These are phyloP conservation scores for Vanrija humicola DNA, from an alignment of 1,284 basidiomycete genomes.

Conservation along the genomic window DNA sequence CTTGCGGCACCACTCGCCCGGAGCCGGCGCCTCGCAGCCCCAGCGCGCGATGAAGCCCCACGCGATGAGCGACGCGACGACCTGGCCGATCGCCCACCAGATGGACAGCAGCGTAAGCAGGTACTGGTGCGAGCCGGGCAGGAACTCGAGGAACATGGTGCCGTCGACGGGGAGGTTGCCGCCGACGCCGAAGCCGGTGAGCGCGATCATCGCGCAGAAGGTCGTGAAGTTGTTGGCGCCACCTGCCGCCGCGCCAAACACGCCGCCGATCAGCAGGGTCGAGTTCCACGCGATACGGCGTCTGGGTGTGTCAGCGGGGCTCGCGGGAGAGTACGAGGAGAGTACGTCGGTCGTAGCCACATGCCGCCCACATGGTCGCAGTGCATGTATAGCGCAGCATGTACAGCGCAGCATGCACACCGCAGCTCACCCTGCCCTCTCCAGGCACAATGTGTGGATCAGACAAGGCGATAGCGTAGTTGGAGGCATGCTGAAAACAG, in stretches of 20 bases:
- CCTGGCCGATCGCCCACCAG: constrained; percentile 61
- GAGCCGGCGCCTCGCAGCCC: constrained; percentile 6
- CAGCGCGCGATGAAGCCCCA: constrained; percentile 28
- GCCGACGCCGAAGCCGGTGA: constrained; percentile 58
- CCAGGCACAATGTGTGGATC: no score
- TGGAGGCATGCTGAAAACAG: no score
- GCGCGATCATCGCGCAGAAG: constrained; percentile 31
- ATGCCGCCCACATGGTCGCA: no score
- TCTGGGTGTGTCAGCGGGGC: constrained; percentile 31
- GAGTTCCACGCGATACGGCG: constrained; percentile 59
- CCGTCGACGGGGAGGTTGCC: constrained; percentile 61
- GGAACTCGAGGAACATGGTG: constrained; percentile 58
- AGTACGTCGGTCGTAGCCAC: no score
- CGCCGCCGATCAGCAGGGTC: constrained; percentile 58
- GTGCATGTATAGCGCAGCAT: background rate
- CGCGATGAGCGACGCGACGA: constrained; percentile 54
- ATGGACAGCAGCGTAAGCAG: constrained; percentile 62
- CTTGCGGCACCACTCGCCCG: constrained; percentile 47
- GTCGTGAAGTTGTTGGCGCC: constrained; percentile 56
- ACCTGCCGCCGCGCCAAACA: constrained; percentile 61
- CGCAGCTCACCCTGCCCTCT: no score
- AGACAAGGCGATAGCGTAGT: no score
- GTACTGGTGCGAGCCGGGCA: constrained; percentile 59
- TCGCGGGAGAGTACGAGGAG: background rate
- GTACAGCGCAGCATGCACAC: no score